Evolutionary conservation across 176 grass and related monocot species (phyloP).

Genomic region (Alloteropsis semialata): DNA sequence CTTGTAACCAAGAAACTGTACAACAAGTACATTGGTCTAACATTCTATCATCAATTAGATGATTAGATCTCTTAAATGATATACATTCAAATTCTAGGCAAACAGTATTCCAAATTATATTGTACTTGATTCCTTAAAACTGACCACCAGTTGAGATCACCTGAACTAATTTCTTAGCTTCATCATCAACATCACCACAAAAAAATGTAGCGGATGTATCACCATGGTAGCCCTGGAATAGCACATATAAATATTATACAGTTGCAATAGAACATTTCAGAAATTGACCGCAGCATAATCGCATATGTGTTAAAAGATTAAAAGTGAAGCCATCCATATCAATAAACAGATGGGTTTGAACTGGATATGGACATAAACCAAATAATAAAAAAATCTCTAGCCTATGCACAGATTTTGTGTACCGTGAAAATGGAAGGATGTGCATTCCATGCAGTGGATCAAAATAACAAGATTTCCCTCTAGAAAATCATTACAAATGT

Average conservation of each 20-base stretch:
- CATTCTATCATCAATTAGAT: not conserved
- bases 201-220: constrained; percentile 96
- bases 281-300: not conserved
- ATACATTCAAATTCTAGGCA: not conserved
- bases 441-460: not conserved
- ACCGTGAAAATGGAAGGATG: not conserved
- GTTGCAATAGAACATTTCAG: constrained; percentile 17
- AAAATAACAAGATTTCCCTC: constrained; percentile 2
- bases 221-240: constrained; percentile 90
- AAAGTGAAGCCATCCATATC: not conserved
- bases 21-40: not conserved
- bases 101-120: not conserved
- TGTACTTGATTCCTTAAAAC: not conserved
- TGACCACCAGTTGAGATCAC: constrained; percentile 33
- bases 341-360: not conserved
- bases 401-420: not conserved
- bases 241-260: constrained; percentile 2
- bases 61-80: not conserved
- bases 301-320: not conserved
- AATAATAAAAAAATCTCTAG: not conserved
- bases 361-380: not conserved
- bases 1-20: not conserved
- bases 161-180: constrained; percentile 92
- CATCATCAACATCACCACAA: constrained; percentile 74
- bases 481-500: not conserved